Percentiles rank a stretch among this genome's conserved stretches.
phyloP scores from a whole-genome alignment of 108 stramenopile genomes.

The Skeletonema grethae region DNA sequence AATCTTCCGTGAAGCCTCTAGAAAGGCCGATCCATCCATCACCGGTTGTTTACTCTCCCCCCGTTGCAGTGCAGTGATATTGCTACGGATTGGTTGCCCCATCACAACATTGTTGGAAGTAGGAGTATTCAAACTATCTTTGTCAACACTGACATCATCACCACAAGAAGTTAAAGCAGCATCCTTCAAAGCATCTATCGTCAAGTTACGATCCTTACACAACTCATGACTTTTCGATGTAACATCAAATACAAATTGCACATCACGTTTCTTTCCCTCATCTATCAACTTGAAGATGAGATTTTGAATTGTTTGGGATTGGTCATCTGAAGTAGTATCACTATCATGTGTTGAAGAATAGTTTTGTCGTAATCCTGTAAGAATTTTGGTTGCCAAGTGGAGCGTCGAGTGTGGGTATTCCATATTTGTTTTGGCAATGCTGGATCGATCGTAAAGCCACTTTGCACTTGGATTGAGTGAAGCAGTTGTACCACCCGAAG shows the following conservation, averaged over 20 bases:
- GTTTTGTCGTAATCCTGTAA: slow-evolving; percentile 4
- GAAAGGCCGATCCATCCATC: not conserved
- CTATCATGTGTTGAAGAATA: not conserved
- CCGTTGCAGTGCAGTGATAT: too few species aligned
- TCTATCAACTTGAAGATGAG: not conserved
- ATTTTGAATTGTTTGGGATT: not conserved
- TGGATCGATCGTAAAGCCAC: slow-evolving; percentile 22
- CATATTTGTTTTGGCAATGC: slow-evolving; percentile 14
- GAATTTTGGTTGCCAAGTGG: slow-evolving; percentile 14
- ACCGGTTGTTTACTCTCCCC: not conserved
- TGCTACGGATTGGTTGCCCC: not conserved
- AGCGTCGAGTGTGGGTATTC: slow-evolving; percentile 16
- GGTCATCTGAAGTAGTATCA: not conserved
- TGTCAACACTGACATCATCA: slow-evolving; percentile 1
- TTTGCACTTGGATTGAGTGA: slow-evolving; percentile 5
- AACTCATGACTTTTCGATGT: slow-evolving; percentile 47
- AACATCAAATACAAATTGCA: slow-evolving; percentile 41
- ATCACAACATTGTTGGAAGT: not conserved
- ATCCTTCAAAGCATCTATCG: slow-evolving; percentile 58
- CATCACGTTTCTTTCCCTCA: slow-evolving; percentile 6
- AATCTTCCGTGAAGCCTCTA: slow-evolving; percentile 2
- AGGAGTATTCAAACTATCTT: not conserved
- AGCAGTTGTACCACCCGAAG: not conserved
- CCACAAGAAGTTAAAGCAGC: slow-evolving; percentile 38
- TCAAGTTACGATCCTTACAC: slow-evolving; percentile 45